Evolutionary conservation across 192 early-diverging fungal genomes (phyloP), one percentile per base, ranked within the genome.

Genomic region (Backusella sp.): DNA sequence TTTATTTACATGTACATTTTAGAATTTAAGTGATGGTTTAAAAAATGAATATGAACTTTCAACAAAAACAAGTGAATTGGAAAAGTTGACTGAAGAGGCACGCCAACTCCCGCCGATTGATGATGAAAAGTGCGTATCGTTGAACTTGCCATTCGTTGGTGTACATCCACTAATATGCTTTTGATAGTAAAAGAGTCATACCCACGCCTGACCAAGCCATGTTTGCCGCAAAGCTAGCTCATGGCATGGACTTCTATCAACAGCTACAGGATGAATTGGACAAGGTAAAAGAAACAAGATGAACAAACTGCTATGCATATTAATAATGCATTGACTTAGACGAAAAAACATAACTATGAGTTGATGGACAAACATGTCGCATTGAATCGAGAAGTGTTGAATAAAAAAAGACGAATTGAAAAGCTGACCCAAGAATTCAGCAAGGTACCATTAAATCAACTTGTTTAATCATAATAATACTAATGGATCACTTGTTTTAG

Each of bases 51-150:
- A 62, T 17, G 46, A 70, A 7, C 30, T 76, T 11, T 8, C 39
- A 44, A 68, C 70, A 28, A 70, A 56, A 26, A 36, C 59, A 3
- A 70, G 42, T 26, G 36, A 70, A 9, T 17, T 76, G 35, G 75
- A 76, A 37, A 12, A 70, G 37, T 30, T 59, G 6, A 37, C 59
- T 15, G 36, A 76, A 39, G 53, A 59, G 42, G 68, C 75, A 14
- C 39, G 59, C 14, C 21, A 49, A 17, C 8, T 39, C 2, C 26
- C 21, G 32, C 41, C 23, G 0, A 28, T 71, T 5, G 32, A 12
- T 0, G 11, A 41, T 44, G 11, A 41, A 70, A 41, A 41, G 69
- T 44, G 23, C 19, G 6, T 37, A 23, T 37, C n/a, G 3, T 68
- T 37, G 17, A 67, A 34, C 32, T 44, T 44, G 12, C 14, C 14